Conservation (phyloP, 176 grass and related monocot genomes). For the Pharus latifolius region DNA sequence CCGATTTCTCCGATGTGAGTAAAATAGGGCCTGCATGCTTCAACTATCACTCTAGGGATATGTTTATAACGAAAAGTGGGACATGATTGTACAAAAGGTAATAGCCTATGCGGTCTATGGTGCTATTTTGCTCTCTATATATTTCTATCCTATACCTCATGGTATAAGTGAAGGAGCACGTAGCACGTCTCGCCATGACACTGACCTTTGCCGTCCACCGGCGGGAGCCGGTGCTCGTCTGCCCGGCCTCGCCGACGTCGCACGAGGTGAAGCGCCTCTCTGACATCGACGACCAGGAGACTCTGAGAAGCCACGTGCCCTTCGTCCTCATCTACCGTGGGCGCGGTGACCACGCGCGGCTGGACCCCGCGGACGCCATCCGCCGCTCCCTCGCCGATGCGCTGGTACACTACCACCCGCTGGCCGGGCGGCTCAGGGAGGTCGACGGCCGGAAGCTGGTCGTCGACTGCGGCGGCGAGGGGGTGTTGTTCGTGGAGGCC, state of each 20-base stretch:
- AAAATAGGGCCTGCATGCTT: no score
- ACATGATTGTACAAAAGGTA: no score
- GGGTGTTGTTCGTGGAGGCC: constrained; percentile 40
- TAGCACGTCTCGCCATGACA: background rate
- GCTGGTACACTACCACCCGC: constrained; percentile 47
- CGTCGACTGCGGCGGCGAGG: constrained; percentile 42
- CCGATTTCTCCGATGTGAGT: no score
- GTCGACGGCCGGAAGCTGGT: constrained; percentile 22
- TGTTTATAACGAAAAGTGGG: no score
- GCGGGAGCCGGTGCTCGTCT: constrained; percentile 3
- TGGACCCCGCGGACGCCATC: constrained; percentile 16
- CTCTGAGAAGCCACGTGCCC: background rate
- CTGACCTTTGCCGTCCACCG: constrained; percentile 25
- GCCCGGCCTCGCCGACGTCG: constrained; percentile 10
- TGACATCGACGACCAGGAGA: constrained; percentile 54
- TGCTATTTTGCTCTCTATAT: no score
- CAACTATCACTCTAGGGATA: no score
- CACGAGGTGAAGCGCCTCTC: constrained; percentile 36
- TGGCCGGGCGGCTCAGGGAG: constrained; percentile 35
- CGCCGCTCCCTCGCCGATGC: constrained; percentile 9
- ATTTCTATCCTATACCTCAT: background rate
- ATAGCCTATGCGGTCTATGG: no score
- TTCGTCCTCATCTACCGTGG: constrained; percentile 23
- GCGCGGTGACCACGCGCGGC: background rate
- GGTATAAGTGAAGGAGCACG: background rate